phyloP scores from a whole-genome alignment of 2,329 filamentous ascomycete genomes.

The Sarocladium oryzae region DNA sequence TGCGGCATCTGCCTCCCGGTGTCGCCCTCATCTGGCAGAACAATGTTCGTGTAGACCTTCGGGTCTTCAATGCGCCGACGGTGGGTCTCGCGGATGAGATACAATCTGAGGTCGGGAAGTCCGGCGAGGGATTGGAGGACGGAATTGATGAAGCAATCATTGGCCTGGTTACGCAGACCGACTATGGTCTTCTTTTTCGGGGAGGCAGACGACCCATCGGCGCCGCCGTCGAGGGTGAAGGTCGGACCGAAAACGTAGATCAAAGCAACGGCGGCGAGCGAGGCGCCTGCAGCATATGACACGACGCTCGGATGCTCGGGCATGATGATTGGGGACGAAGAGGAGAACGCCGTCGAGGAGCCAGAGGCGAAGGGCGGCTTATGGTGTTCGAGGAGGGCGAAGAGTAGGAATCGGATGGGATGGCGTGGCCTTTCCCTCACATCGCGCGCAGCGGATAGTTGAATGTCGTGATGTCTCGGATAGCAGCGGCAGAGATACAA shows the following conservation, averaged over 20 bases:
- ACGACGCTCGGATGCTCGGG: slow-evolving; percentile 31
- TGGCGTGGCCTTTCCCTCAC: slow-evolving; percentile 5
- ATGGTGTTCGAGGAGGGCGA: background rate
- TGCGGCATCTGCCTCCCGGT: slow-evolving; percentile 36
- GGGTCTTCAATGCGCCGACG: slow-evolving; percentile 72
- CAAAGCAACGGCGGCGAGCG: slow-evolving; percentile 86
- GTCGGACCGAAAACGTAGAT: slow-evolving; percentile 98
- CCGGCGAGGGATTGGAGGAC: slow-evolving; percentile 90
- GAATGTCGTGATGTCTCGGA: background rate
- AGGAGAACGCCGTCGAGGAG: background rate
- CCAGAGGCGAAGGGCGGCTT: background rate
- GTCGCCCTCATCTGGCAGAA: slow-evolving; percentile 31
- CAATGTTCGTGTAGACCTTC: slow-evolving; percentile 64
- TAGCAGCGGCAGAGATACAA: background rate
- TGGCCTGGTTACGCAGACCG: slow-evolving; percentile 82
- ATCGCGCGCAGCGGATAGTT: background rate
- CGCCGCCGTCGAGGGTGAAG: slow-evolving; percentile 84
- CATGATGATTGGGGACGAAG: slow-evolving; percentile 20
- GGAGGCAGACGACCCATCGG: slow-evolving; percentile 49
- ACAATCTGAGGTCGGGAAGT: slow-evolving; percentile 79
- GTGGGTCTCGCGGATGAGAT: slow-evolving; percentile 87
- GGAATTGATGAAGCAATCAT: slow-evolving; percentile 96
- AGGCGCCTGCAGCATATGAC: slow-evolving; percentile 91
- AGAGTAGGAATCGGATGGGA: background rate
- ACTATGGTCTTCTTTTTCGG: slow-evolving; percentile 79